Evolutionary conservation across 164 flowering plant species (phyloP).

Genomic region (Vitis amurensis): DNA sequence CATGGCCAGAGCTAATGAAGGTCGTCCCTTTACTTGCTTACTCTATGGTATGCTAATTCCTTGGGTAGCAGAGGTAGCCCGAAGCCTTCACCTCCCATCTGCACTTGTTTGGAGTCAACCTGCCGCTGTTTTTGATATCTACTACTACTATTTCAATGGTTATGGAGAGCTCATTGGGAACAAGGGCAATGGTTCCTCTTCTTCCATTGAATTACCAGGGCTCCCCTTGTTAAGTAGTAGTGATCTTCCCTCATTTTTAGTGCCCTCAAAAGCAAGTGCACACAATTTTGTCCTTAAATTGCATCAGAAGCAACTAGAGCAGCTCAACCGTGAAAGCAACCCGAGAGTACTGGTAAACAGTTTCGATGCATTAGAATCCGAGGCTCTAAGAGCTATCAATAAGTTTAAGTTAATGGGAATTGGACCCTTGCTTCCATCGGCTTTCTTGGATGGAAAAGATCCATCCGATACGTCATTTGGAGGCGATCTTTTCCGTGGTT

Average conservation of each 20-base stretch:
- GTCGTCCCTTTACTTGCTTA: background rate
- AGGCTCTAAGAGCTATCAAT: slow-evolving; percentile 29
- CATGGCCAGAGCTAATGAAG: background rate
- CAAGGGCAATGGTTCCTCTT: background rate
- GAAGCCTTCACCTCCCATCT: background rate
- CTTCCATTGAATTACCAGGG: background rate
- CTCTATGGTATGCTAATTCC: background rate
- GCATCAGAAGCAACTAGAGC: slow-evolving; percentile 16
- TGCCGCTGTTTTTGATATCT: background rate
- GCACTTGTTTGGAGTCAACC: slow-evolving; percentile 1
- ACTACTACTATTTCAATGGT: slow-evolving; percentile 1
- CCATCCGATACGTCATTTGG: slow-evolving; percentile 27
- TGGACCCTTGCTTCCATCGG: slow-evolving; percentile 53
- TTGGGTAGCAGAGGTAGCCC: slow-evolving; percentile 3
- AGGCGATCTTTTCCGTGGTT: slow-evolving; percentile 24
- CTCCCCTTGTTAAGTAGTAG: background rate
- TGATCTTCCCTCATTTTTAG: slow-evolving; percentile 5
- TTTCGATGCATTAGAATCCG: slow-evolving; percentile 38
- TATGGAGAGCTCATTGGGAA: background rate
- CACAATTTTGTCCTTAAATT: background rate
- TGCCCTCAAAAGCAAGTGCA: background rate
- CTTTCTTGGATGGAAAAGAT: slow-evolving; percentile 32
- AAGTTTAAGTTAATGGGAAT: slow-evolving; percentile 23
- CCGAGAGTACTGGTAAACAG: slow-evolving; percentile 39
- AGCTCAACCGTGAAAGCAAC: slow-evolving; percentile 8